These are phyloP conservation scores for Eudorina sp. DNA, from an alignment of 139 green algal species.

Conservation along the genomic window DNA sequence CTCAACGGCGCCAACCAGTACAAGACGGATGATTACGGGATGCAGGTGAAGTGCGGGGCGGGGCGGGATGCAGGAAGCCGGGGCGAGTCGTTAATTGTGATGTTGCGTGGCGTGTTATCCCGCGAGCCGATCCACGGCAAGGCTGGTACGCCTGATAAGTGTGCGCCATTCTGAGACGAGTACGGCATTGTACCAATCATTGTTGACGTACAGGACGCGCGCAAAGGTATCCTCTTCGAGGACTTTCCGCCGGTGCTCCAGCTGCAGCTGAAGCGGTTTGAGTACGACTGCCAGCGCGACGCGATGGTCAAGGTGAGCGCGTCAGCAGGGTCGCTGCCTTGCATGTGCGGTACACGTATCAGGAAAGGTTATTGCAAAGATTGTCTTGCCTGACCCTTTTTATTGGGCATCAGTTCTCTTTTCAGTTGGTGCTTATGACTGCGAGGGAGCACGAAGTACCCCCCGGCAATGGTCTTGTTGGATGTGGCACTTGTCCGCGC, in stretches of 20 bases:
- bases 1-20: slow-evolving; percentile 95
- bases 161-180: too few species aligned
- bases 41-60: slow-evolving; percentile 73
- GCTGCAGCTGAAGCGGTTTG: slow-evolving; percentile 98
- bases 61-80: too few species aligned
- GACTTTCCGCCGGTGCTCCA: slow-evolving; percentile 94
- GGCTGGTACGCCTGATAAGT: too few species aligned
- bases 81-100: too few species aligned
- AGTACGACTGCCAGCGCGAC: slow-evolving; percentile 95
- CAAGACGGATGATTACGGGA: slow-evolving; percentile 90
- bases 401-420: too few species aligned
- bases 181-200: too few species aligned
- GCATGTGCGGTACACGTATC: too few species aligned
- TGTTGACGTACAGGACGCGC: slow-evolving; percentile 95
- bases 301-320: slow-evolving; percentile 87
- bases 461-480: neutral
- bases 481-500: neutral
- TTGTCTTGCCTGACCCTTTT: neutral
- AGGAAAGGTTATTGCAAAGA: neutral
- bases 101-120: too few species aligned
- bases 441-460: too few species aligned
- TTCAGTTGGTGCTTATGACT: too few species aligned
- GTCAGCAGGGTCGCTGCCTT: neutral
- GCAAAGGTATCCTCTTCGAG: slow-evolving; percentile 94
- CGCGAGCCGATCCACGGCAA: too few species aligned